Base-by-base conservation (phyloP, 805 yeast species). In the Candida tallmaniae region DNA sequence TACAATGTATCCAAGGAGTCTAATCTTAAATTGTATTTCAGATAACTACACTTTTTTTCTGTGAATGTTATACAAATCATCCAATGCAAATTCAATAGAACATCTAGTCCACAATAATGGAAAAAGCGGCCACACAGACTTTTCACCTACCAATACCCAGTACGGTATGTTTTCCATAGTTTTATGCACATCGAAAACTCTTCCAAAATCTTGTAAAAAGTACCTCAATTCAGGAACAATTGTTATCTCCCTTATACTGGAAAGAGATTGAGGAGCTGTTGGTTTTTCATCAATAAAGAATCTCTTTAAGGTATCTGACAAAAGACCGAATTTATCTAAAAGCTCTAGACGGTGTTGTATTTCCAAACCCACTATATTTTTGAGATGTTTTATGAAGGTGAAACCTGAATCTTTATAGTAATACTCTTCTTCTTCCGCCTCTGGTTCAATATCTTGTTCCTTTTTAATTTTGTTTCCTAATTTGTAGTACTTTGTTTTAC, bases 141-240 rank as follows among this genome's bases (percentile, higher is more conserved):
- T 68, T 56, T 90, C 97, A 4, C 98, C 98, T 21, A 89, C 86
- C 34, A 74, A 64, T 10, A 88, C 78, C 95, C 97, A 90, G 52
- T 87, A 86, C 4, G 87, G 83, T 15, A 88, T 81, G 54, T 86
- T 88, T 38, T 77, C 82, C 51, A 65, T 57, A 17, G 78, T 69
- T 46, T 81, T 72, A 47, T 80, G 80, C 3, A 84, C 81, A 51
- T 87, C 95, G 49, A 87, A 74, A 0, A 88, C 80, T 45, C 87
- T 67, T 28, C 87, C 80, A 41, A 86, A 74, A 45, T 83, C 88
- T 25, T 68, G 67, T 32, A 87, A 65, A 32, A 88, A 60, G 23
- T 86, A 78, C 35, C 82, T 69, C 32, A 88, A 62, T 50, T 82
- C 90, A 0, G 97, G 97, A 4, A 90, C 96, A 26, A 93, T 82